A percentile compares a stretch with the other conserved stretches of the same genome.
Evolutionary conservation across 2,329 filamentous ascomycete genomes (phyloP).

Genomic region (Venturiaceae sp.): DNA sequence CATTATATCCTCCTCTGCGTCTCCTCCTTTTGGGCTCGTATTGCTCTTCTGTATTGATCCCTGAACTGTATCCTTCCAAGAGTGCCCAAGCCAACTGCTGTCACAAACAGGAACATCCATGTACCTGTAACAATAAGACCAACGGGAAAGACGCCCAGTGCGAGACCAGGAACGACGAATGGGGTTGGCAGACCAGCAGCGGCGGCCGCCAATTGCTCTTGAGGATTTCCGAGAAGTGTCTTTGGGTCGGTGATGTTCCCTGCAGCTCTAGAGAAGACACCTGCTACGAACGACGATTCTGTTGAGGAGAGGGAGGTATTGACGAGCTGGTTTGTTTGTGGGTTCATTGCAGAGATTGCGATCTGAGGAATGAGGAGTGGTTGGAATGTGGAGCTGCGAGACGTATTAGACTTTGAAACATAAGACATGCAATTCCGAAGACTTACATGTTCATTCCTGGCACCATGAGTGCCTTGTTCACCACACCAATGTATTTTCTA

Average conservation of each 20-base stretch:
- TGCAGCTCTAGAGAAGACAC: slow-evolving; percentile 54
- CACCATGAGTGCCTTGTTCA: slow-evolving; percentile 48
- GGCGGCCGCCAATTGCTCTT: slow-evolving; percentile 27
- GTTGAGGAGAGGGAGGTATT: slow-evolving; percentile 58
- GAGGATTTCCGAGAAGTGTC: slow-evolving; percentile 18
- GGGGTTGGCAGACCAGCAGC: slow-evolving; percentile 33
- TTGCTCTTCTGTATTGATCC: slow-evolving; percentile 49
- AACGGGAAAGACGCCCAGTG: slow-evolving; percentile 59
- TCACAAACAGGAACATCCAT: slow-evolving; percentile 50
- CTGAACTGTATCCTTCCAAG: slow-evolving; percentile 56
- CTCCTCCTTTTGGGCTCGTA: slow-evolving; percentile 13
- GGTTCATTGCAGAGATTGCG: slow-evolving; percentile 50
- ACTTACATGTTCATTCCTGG: slow-evolving; percentile 52
- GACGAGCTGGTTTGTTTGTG: slow-evolving; percentile 38
- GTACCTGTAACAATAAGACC: slow-evolving; percentile 56
- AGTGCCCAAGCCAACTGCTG: slow-evolving; percentile 54
- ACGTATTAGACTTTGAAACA: not conserved
- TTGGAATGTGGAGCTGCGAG: slow-evolving; percentile 33
- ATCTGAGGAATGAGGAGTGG: slow-evolving; percentile 58
- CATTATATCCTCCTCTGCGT: slow-evolving; percentile 4
- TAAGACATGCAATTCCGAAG: slow-evolving; percentile 8
- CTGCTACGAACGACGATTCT: slow-evolving; percentile 61
- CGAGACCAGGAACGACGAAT: slow-evolving; percentile 60
- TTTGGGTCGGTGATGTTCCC: slow-evolving; percentile 17
- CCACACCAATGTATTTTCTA: slow-evolving; percentile 60